A percentile compares a stretch with the other conserved stretches of the same genome.
phyloP scores from a whole-genome alignment of 2,329 filamentous ascomycete genomes.

The Exserohilum turcica region DNA sequence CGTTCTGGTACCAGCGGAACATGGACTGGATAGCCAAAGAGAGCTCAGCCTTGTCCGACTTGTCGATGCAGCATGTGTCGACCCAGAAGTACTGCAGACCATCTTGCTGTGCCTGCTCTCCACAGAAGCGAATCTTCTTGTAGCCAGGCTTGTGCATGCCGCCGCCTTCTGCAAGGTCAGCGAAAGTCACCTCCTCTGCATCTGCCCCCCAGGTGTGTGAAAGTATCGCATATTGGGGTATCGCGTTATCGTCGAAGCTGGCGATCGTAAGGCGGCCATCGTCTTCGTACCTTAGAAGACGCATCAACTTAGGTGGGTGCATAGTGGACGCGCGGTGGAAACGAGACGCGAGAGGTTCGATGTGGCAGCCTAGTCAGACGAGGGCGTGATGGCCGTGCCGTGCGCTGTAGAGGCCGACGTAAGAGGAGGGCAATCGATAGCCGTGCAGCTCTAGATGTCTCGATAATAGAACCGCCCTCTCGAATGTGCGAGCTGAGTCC shows the following conservation, averaged over 20 bases:
- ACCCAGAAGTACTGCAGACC: slow-evolving; percentile 11
- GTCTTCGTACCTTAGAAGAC: slow-evolving; percentile 15
- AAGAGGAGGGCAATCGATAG: not conserved
- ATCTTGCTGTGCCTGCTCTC: slow-evolving; percentile 2
- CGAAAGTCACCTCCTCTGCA: slow-evolving; percentile 33
- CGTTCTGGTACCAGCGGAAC: slow-evolving; percentile 4
- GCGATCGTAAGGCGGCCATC: slow-evolving; percentile 7
- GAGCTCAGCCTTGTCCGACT: not conserved
- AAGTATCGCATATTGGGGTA: slow-evolving; percentile 27
- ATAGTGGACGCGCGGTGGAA: slow-evolving; percentile 1
- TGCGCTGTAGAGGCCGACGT: not conserved
- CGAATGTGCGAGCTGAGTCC: not conserved
- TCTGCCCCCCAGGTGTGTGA: slow-evolving; percentile 36
- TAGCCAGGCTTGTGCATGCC: slow-evolving; percentile 6
- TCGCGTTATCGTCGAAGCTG: not conserved
- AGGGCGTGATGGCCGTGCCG: not conserved
- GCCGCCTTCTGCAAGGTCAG: slow-evolving; percentile 15
- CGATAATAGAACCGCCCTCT: not conserved
- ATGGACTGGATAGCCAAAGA: not conserved
- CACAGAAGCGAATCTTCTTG: slow-evolving; percentile 5
- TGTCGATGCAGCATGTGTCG: slow-evolving; percentile 5
- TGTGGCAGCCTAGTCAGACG: slow-evolving; percentile 8
- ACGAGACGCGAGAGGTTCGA: slow-evolving; percentile 7
- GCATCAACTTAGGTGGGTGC: slow-evolving; percentile 12
- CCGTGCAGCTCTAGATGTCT: not conserved